phyloP scores from a whole-genome alignment of 2,329 filamentous ascomycete genomes.

The Didymella pomorum region DNA sequence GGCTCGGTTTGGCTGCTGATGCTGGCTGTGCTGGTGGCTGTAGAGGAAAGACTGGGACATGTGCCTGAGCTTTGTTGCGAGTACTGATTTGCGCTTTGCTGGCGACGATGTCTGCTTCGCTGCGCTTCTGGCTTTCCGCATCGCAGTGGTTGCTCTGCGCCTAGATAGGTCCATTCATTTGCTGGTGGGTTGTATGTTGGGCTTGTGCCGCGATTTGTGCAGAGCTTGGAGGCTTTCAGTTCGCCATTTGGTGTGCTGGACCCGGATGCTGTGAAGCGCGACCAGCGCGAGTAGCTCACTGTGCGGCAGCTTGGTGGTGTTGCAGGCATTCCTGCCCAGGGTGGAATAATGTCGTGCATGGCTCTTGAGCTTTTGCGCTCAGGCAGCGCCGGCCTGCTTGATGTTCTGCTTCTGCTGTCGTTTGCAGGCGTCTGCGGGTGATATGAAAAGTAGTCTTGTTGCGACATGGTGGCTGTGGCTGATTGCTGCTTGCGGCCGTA shows the following conservation, averaged over 20 bases:
- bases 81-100: conserved; percentile 15
- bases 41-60: conserved; percentile 18
- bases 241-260: conserved; percentile 21
- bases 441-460: conserved; percentile 22
- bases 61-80: conserved; percentile 16
- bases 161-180: conserved; percentile 31
- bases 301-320: conserved; percentile 27
- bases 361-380: conserved; percentile 20
- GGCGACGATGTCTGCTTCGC: conserved; percentile 17
- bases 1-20: conserved; percentile 14
- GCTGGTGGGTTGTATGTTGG: conserved; percentile 31
- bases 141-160: conserved; percentile 23
- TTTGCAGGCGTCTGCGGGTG: conserved; percentile 1
- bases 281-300: conserved; percentile 34
- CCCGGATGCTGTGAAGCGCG: conserved; percentile 23
- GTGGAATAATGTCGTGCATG: conserved; percentile 23
- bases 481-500: conserved; percentile 8
- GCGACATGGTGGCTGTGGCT: conserved; percentile 15
- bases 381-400: conserved; percentile 7
- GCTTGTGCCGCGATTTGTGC: conserved; percentile 26
- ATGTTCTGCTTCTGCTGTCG: conserved; percentile 2
- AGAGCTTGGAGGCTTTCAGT: conserved; percentile 34
- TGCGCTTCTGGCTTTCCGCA: conserved; percentile 14
- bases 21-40: conserved; percentile 12
- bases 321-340: conserved; percentile 20